phyloP scores from a whole-genome alignment of 495 filamentous ascomycete species.

The Sphaerosporella brunnea region DNA sequence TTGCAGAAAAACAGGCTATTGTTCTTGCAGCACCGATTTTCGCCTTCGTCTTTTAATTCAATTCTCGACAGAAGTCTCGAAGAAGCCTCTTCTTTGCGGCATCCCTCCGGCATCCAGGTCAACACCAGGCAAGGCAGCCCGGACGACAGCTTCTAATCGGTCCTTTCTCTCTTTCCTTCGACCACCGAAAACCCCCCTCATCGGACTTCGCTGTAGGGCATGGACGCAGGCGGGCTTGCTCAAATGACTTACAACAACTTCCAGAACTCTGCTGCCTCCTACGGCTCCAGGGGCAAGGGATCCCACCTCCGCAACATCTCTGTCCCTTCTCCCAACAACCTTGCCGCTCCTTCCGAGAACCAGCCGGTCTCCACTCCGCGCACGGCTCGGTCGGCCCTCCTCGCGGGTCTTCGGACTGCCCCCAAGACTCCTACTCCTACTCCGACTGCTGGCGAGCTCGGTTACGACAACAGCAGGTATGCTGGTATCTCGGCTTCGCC shows the following conservation, averaged over 20 bases:
- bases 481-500: conserved; percentile 32
- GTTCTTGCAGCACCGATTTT: conserved; percentile 1
- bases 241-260: conserved; percentile 90
- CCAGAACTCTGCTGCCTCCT: conserved; percentile 27
- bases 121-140: background rate
- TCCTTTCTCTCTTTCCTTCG: conserved; percentile 9
- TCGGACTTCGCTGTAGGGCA: conserved; percentile 43
- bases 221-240: conserved; percentile 98
- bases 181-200: conserved; percentile 24
- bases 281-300: conserved; percentile 54
- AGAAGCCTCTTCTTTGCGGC: no score
- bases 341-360: conserved; percentile 16
- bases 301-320: conserved; percentile 35
- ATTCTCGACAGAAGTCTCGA: conserved; percentile 1
- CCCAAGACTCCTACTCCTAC: conserved; percentile 65
- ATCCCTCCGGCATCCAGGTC: no score
- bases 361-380: conserved; percentile 48
- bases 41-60: background rate
- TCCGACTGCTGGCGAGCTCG: conserved; percentile 25
- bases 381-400: conserved; percentile 83
- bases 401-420: conserved; percentile 83
- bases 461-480: conserved; percentile 33
- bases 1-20: background rate
- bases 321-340: conserved; percentile 20
- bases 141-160: conserved; percentile 11